These are phyloP conservation scores for Alternaria ethzedia DNA, from an alignment of 2,329 filamentous ascomycete genomes.

Conservation along the genomic window DNA sequence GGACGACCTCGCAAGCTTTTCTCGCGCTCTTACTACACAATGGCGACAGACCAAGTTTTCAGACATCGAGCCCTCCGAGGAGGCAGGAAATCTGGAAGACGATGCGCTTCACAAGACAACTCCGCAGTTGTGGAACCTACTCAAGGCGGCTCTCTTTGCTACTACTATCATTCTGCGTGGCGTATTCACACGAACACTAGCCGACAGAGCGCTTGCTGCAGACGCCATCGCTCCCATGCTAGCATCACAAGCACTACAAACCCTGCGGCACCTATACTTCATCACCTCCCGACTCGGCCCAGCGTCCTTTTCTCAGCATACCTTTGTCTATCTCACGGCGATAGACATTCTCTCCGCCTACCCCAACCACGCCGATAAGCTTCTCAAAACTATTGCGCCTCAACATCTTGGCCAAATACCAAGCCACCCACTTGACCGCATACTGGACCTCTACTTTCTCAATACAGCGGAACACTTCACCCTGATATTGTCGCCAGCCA, in stretches of 20 bases:
- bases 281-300: constrained; percentile 77
- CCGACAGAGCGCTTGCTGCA: constrained; percentile 61
- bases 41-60: constrained; percentile 80
- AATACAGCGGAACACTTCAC: constrained; percentile 86
- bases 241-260: constrained; percentile 73
- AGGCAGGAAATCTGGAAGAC: constrained; percentile 66
- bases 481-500: constrained; percentile 67
- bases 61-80: constrained; percentile 71
- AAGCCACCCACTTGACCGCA: constrained; percentile 70
- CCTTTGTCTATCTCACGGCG: constrained; percentile 80
- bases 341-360: constrained; percentile 82
- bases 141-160: constrained; percentile 78
- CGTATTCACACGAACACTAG: constrained; percentile 69
- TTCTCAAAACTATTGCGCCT: constrained; percentile 69
- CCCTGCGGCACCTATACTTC: constrained; percentile 80
- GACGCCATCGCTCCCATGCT: constrained; percentile 68
- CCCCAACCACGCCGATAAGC: constrained; percentile 67
- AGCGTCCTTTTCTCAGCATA: constrained; percentile 80
- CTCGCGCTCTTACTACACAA: constrained; percentile 68
- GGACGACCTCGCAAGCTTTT: constrained; percentile 72
- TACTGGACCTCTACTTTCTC: constrained; percentile 85
- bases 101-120: constrained; percentile 72
- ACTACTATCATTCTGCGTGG: constrained; percentile 77
- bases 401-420: constrained; percentile 63
- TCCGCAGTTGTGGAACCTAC: constrained; percentile 74